A percentile compares a stretch with the other conserved stretches of the same genome.
Evolutionary conservation across 768 basidiomycete genomes (phyloP).

Genomic region (Trametes elegans): DNA sequence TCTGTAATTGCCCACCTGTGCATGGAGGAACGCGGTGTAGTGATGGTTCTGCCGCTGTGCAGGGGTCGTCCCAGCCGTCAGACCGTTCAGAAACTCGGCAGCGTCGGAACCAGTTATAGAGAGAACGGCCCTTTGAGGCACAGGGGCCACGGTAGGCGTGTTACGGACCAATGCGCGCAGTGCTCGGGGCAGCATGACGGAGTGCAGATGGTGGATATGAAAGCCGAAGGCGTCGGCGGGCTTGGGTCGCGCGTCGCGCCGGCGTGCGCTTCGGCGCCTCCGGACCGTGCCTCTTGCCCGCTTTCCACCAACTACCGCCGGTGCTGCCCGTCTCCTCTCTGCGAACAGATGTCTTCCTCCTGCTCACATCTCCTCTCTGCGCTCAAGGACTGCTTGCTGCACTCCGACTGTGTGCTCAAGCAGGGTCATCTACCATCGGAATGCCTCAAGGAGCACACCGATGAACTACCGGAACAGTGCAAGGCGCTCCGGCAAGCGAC

Average conservation of each 20-base stretch:
- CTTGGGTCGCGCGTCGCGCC: not conserved
- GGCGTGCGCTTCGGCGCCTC: slow-evolving; percentile 3
- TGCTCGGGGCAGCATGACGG: slow-evolving; percentile 33
- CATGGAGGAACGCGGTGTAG: slow-evolving; percentile 30
- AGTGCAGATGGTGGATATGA: not conserved
- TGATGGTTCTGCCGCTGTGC: slow-evolving; percentile 18
- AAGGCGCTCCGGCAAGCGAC: slow-evolving; percentile 75
- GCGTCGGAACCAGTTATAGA: slow-evolving; percentile 81
- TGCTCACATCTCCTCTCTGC: slow-evolving; percentile 76
- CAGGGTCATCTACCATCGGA: slow-evolving; percentile 79
- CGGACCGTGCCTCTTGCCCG: slow-evolving; percentile 11
- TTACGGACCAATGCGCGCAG: slow-evolving; percentile 45
- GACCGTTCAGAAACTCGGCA: slow-evolving; percentile 59
- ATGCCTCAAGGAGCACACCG: slow-evolving; percentile 71
- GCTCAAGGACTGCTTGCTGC: slow-evolving; percentile 80
- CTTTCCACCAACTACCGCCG: slow-evolving; percentile 1
- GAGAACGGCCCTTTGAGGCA: slow-evolving; percentile 66
- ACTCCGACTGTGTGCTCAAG: slow-evolving; percentile 85
- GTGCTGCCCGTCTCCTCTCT: too few relatives aligned
- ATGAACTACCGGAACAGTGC: slow-evolving; percentile 81
- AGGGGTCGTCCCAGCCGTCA: slow-evolving; percentile 27
- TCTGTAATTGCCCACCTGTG: slow-evolving; percentile 21
- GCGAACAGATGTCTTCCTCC: slow-evolving; percentile 85
- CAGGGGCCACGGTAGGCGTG: slow-evolving; percentile 48
- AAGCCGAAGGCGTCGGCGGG: slow-evolving; percentile 4